Evolutionary conservation across 305 asterid species (phyloP).

Genomic region (Fraxinus sp.): DNA sequence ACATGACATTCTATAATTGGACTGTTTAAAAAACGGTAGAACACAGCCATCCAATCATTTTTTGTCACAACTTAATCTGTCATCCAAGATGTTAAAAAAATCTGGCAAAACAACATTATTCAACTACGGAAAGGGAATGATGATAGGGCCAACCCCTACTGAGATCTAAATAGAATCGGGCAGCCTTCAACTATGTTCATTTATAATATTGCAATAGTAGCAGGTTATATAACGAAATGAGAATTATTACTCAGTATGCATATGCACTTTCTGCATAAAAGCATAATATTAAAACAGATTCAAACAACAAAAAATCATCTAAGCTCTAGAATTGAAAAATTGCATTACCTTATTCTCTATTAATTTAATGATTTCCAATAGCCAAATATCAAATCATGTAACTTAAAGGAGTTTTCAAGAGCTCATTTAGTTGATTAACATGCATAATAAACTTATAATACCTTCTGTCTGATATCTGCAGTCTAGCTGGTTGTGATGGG

Average conservation of each 20-base stretch:
- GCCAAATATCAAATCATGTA: not conserved
- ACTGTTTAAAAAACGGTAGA: too few species aligned
- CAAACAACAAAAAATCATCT: not conserved
- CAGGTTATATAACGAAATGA: not conserved
- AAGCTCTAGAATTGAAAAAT: constrained; percentile 3
- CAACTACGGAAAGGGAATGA: not conserved
- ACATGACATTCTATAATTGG: too few species aligned
- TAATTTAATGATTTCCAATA: constrained; percentile 8
- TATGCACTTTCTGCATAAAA: not conserved
- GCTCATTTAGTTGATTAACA: not conserved
- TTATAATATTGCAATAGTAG: not conserved
- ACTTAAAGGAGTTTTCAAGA: constrained; percentile 1
- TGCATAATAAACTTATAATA: constrained; percentile 22
- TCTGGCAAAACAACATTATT: too few species aligned
- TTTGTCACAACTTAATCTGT: too few species aligned
- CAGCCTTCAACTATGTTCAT: not conserved
- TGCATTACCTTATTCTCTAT: not conserved
- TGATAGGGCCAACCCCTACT: not conserved
- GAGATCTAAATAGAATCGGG: not conserved
- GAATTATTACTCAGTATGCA: not conserved
- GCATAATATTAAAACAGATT: not conserved
- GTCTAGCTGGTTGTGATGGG: constrained; percentile 41
- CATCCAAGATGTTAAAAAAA: too few species aligned
- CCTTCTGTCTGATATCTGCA: constrained; percentile 48
- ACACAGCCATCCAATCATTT: too few species aligned